phyloP scores from a whole-genome alignment of 2,329 filamentous ascomycete species.

The Diplodia scrobiculata region DNA sequence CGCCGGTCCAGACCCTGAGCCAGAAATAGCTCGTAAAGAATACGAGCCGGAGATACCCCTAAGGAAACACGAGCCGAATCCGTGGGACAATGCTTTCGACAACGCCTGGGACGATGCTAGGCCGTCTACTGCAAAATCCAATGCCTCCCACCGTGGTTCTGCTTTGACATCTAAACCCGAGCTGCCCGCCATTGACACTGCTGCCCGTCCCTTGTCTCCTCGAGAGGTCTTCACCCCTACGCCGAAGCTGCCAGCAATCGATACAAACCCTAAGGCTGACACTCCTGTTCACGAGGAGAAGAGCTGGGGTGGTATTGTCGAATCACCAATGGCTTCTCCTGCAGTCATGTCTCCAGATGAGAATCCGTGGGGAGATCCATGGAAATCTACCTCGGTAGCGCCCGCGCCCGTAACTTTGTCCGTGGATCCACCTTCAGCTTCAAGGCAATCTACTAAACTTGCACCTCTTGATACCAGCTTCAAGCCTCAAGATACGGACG shows the following conservation, averaged over 20 bases:
- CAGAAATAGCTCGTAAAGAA: conserved; percentile 23
- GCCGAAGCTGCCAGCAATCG: neutral
- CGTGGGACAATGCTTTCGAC: conserved; percentile 25
- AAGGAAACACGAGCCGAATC: conserved; percentile 23
- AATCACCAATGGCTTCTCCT: conserved; percentile 26
- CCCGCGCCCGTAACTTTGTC: conserved; percentile 8
- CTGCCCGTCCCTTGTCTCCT: neutral
- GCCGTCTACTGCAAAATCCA: conserved; percentile 21
- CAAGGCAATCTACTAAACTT: conserved; percentile 16
- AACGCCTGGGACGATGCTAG: conserved; percentile 18
- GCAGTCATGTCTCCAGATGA: conserved; percentile 16
- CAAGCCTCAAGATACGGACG: conserved; percentile 32
- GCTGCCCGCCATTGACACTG: neutral
- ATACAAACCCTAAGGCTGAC: neutral
- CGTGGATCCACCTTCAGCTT: conserved; percentile 18
- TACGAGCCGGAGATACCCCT: conserved; percentile 23
- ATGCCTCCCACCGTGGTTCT: conserved; percentile 3
- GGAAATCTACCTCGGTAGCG: conserved; percentile 10
- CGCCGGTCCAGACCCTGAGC: conserved; percentile 10
- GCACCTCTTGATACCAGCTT: conserved; percentile 20
- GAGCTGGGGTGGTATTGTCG: neutral
- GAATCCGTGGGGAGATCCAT: conserved; percentile 23
- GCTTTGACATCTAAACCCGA: neutral
- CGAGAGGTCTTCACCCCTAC: neutral
- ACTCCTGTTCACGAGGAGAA: neutral